Base-by-base conservation (phyloP, 768 basidiomycete species). In the Xerocomellus intermedius region DNA sequence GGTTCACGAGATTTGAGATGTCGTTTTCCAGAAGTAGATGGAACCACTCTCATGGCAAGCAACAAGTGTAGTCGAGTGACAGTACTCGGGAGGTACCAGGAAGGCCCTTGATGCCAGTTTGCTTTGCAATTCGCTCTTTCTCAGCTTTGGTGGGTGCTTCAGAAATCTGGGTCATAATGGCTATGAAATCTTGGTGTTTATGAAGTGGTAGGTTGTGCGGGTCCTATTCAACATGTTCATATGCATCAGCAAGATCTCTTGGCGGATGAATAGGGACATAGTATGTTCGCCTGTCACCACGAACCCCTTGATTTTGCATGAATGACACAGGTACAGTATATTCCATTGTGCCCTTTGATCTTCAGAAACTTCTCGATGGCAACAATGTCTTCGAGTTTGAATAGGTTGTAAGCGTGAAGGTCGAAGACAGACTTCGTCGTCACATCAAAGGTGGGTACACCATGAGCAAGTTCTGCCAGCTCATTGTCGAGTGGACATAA, bases 41-140 rank as follows among this genome's bases (percentile, higher is more conserved):
- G 1, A 47, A 24, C 46, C 46, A 47, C 35, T 47, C 32, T 32
- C 45, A 46, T 19, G 45, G 32, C 7, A 46, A 13, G 19, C 32
- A 46, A 12, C 13, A 4, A 3, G 32, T 8, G 9, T 46, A 46
- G 32, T 46, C 13, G 1, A 46, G 13, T 3, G 32, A 33, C n/a
- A 3, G 2, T 3, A 46, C 45, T 4, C 6, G 13, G n/a, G 5
- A 16, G 1, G 7, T 33, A 6, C 32, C 74, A 35, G 4, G 77
- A 60, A 16, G 65, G 28, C 69, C 71, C 24, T 73, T 73, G 54
- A 76, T 69, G 8, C 77, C 74, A 39, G 58, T 70, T 21, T 54
- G 12, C 45, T 65, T 74, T 3, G 69, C 45, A 0, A 69, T 68
- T 9, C 9, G 12, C 21, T 46, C 19, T 14, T 33, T 33, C 12